phyloP scores from a whole-genome alignment of 2,329 filamentous ascomycete species.

The Calonectria hawksworthii region DNA sequence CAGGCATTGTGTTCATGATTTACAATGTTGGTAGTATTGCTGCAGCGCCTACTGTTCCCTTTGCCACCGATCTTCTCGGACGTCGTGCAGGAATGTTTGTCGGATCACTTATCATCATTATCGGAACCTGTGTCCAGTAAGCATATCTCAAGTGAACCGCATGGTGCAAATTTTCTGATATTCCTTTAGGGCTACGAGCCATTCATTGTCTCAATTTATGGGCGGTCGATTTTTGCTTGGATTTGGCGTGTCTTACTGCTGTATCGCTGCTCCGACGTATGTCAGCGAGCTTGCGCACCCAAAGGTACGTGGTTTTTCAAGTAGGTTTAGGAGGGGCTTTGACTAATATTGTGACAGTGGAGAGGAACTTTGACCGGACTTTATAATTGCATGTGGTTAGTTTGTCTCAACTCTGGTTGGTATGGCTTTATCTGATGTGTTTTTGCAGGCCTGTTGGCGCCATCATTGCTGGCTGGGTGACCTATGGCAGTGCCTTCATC shows the following conservation, averaged over 20 bases:
- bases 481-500: constrained; percentile 62
- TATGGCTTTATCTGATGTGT: not conserved
- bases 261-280: constrained; percentile 56
- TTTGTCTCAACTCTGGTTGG: not conserved
- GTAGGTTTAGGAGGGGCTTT: accelerated
- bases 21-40: constrained; percentile 60
- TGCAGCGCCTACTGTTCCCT: constrained; percentile 56
- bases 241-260: constrained; percentile 61
- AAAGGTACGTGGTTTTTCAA: not conserved
- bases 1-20: constrained; percentile 56
- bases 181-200: constrained; percentile 47
- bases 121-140: constrained; percentile 57
- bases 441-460: constrained; percentile 51
- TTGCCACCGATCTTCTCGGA: constrained; percentile 57
- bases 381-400: constrained; percentile 53
- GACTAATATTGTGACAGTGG: constrained; percentile 50
- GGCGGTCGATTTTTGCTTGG: constrained; percentile 69
- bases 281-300: constrained; percentile 67
- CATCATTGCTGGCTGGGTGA: constrained; percentile 68
- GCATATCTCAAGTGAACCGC: not conserved
- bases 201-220: constrained; percentile 54
- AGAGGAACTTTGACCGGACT: constrained; percentile 58
- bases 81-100: constrained; percentile 58
- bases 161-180: not conserved
- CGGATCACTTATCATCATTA: constrained; percentile 56